Evolutionary conservation across 257 asterid species (phyloP), one percentile per base, ranked within the genome.

Genomic region (Solanum pinnatisectum): DNA sequence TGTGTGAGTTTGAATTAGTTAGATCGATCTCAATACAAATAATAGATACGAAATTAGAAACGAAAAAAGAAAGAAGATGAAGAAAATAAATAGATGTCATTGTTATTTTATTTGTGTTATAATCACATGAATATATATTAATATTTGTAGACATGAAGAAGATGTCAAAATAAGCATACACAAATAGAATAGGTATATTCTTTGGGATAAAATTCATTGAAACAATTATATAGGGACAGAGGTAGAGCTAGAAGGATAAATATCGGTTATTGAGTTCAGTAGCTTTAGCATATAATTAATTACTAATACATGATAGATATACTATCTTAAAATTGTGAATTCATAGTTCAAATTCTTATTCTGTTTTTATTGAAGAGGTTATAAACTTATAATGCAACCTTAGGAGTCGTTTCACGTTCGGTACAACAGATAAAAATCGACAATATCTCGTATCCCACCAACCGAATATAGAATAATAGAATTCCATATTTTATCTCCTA

Each of bases 131-230:
- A 79, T 79, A 42, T 79, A 79, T 79, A 79, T 6, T 52, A 79
- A 42, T 14, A 5, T 7, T 35, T 10, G 70, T 40, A 39, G 52
- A 79, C 77, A 86, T 83, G 40, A 70, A 33, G 90, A 84, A 88
- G 3, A 7, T 83, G 92, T 90, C 93, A 92, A 90, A 78, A 68
- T 63, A 83, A 56, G 52, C 59, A 72, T 33, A 65, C 39, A 83
- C 42, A 68, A 52, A 52, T 52, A 52, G 1, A 42, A 67, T 81
- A 65, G 89, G 88, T 65, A 85, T 91, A 90, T 89, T 88, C 90
- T 74, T 84, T 65, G 63, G 78, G 36, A 87, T 83, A 71, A 10
- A 27, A 68, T 52, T 52, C 63, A 52, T 52, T 52, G 63, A 52
- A 52, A 52, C 63, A 52, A 52, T 52, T 52, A 52, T 18, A 52